These are phyloP conservation scores for Fusarium xyrophilum DNA, from an alignment of 2,329 filamentous ascomycete species.

Conservation along the genomic window DNA sequence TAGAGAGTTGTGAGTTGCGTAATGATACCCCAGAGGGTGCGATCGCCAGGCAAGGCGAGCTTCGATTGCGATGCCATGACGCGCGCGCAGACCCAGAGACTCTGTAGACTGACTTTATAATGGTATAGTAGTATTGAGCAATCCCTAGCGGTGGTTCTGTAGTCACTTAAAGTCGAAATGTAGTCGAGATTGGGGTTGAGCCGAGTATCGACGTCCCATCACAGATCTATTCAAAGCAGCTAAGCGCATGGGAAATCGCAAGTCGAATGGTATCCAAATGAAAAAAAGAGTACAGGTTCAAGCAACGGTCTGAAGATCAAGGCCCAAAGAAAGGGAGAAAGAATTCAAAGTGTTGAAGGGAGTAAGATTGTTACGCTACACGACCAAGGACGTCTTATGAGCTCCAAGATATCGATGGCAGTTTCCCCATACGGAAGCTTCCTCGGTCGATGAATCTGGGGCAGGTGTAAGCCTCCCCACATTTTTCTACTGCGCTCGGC, in stretches of 20 bases:
- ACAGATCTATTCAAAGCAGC: constrained; percentile 23
- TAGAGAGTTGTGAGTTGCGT: constrained; percentile 75
- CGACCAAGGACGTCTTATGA: constrained; percentile 20
- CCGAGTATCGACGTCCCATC: constrained; percentile 39
- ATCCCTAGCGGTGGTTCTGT: background rate
- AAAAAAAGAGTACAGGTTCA: background rate
- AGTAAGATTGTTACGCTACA: constrained; percentile 17
- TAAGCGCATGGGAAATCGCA: constrained; percentile 20
- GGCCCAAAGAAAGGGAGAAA: background rate
- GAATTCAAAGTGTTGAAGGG: background rate
- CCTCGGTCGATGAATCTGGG: constrained; percentile 42
- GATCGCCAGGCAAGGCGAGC: constrained; percentile 65
- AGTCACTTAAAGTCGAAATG: background rate
- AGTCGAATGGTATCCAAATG: background rate
- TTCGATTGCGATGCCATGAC: constrained; percentile 80
- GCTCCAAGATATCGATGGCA: constrained; percentile 14
- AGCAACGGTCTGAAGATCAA: background rate
- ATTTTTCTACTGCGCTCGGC: constrained; percentile 32
- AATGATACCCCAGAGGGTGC: constrained; percentile 69
- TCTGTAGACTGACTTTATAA: background rate
- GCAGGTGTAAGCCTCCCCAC: constrained; percentile 39
- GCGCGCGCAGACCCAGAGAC: constrained; percentile 4
- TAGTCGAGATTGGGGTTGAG: constrained; percentile 3
- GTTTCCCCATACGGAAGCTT: constrained; percentile 34
- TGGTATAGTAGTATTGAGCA: background rate